phyloP scores from a whole-genome alignment of 805 yeast genomes.

The Zygosaccharomyces siamensis region DNA sequence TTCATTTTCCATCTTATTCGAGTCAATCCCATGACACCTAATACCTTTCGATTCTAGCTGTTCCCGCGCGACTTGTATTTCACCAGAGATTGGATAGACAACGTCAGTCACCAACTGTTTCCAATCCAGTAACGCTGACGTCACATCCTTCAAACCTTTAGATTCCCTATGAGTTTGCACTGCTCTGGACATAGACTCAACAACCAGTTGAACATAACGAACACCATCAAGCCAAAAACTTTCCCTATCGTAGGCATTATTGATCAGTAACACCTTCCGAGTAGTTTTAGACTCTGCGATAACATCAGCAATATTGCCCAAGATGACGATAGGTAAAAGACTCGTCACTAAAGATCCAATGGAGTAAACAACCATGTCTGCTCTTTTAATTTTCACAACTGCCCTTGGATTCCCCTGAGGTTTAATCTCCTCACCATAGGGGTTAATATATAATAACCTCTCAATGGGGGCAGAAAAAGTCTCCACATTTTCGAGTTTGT shows the following conservation, averaged over 20 bases:
- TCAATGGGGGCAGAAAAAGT: conserved; percentile 73
- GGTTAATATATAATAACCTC: conserved; percentile 73
- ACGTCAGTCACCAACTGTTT: conserved; percentile 57
- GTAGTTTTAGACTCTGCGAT: conserved; percentile 35
- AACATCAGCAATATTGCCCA: conserved; percentile 68
- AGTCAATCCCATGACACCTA: conserved; percentile 37
- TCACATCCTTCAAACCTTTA: conserved; percentile 12
- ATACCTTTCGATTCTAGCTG: conserved; percentile 43
- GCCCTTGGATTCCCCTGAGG: conserved; percentile 70
- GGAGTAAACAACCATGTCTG: conserved; percentile 63
- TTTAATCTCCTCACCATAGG: conserved; percentile 80
- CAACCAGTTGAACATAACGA: conserved; percentile 54
- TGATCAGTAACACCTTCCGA: conserved; percentile 57
- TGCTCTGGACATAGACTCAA: conserved; percentile 30
- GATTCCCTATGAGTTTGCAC: conserved; percentile 20
- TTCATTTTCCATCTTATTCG: conserved; percentile 23
- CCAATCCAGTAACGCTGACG: conserved; percentile 32
- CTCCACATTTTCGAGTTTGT: conserved; percentile 46
- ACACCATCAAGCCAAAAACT: conserved; percentile 61
- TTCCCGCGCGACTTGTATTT: conserved; percentile 46
- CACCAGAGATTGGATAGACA: conserved; percentile 47
- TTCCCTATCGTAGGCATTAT: conserved; percentile 76
- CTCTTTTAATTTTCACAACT: conserved; percentile 42
- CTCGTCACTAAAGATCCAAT: conserved; percentile 91
- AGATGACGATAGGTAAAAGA: conserved; percentile 67